Evolutionary conservation across 164 flowering plant genomes (phyloP), one percentile per base, ranked within the genome.

Genomic region (Tinospora cordifolia): DNA sequence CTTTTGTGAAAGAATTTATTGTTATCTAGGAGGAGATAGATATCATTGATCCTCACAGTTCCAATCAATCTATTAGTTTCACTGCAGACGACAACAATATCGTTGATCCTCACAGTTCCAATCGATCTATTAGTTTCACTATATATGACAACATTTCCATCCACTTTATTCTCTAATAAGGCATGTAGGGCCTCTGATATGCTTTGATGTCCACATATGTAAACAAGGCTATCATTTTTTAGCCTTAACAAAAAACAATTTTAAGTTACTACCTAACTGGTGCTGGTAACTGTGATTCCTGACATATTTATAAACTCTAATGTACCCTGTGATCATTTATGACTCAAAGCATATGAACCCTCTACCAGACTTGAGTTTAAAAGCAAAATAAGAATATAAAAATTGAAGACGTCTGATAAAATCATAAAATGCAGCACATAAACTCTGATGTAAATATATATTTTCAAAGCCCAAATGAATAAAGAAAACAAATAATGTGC

Each of bases 51-150:
- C 66, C 84, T 81, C 21, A 84, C 15, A 57, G 60, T n/a, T 46
- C 88, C 86, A 46, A 80, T 74, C 46, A 84, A 66, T 72, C 26
- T 78, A 39, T 73, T 65, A 5, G 76, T 74, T 59, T 63, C 74
- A 0, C 66, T 39, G 68, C 78, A 38, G 22, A 80, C 40, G 4
- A 81, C 81, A 1, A 84, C 82, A 67, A 82, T 54, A 27, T 85
- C 84, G 10, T 57, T 68, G n/a, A 24, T 75, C 66, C 84, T 81
- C 21, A 84, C 15, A 57, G 60, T n/a, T 46, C 88, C 86, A 46
- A 80, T 74, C 46, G 82, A 66, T 72, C 26, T 78, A 39, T 73
- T 65, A 5, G 76, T 74, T 59, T 63, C 74, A 0, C 66, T 39
- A 65, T 79, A 38, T n/a, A 80, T 36, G 4, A 81, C 81, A 1